Conservation (phyloP, 148 eudicot genomes). For the Euryodendron excelsum region DNA sequence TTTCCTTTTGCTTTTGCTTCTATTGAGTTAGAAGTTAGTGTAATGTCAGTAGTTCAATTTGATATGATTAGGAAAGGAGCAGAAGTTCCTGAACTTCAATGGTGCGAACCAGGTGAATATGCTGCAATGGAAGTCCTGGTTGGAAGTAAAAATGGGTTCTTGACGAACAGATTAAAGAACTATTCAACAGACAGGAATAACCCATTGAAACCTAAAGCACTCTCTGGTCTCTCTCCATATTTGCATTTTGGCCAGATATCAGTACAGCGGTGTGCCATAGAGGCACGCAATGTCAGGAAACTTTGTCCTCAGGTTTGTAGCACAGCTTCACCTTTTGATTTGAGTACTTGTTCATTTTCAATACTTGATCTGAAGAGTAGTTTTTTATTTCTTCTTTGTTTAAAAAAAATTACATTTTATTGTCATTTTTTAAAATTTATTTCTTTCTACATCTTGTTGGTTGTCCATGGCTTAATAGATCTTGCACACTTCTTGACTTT, state of each 20-base stretch:
- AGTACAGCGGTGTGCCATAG: conserved; percentile 95
- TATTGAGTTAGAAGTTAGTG: not conserved
- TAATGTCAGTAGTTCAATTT: conserved; percentile 7
- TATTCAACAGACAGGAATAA: conserved; percentile 75
- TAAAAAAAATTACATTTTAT: too few relatives aligned
- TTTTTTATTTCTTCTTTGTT: not conserved
- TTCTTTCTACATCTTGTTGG: not conserved
- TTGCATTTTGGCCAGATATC: conserved; percentile 96
- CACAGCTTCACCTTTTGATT: not conserved
- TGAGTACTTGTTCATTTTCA: not conserved
- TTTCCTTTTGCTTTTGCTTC: not conserved
- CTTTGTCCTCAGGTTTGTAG: conserved; percentile 65
- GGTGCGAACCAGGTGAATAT: conserved; percentile 94
- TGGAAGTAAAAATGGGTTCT: conserved; percentile 70
- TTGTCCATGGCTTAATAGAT: not conserved
- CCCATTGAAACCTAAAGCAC: conserved; percentile 74
- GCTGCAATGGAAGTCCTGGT: conserved; percentile 77
- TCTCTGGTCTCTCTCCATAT: conserved; percentile 95
- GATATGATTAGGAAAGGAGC: conserved; percentile 65
- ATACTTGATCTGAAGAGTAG: not conserved
- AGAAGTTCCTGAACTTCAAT: conserved; percentile 86
- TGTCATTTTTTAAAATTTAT: too few relatives aligned
- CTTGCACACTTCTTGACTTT: not conserved
- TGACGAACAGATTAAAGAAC: conserved; percentile 68
- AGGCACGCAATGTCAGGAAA: conserved; percentile 70